Evolutionary conservation across 345 rosid genomes (phyloP), one percentile per base, ranked within the genome.

Genomic region (Brassica incana): DNA sequence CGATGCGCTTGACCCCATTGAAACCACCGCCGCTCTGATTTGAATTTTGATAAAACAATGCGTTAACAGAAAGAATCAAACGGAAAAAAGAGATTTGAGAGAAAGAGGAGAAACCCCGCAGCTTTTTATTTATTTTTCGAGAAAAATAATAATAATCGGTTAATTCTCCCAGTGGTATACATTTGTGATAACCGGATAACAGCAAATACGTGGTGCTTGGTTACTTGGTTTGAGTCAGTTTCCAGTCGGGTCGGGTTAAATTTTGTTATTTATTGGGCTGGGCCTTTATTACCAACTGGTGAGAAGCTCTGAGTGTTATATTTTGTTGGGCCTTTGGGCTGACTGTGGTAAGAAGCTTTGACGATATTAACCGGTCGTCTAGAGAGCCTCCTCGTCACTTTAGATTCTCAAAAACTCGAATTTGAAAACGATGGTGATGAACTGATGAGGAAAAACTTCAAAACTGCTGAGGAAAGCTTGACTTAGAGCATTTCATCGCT

Each of bases 1-100:
- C 58, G 99, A 95, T 50, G 87, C 69, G 30, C 88, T 86, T 6
- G 96, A 81, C 52, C 98, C 99, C 99, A 95, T 95, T 75, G 77
- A 40, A 45, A 66, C 29, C 45, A 72, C 82, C 73, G 3, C 5
- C 7, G 3, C 40, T 20, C 2, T 29, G 14, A 7, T 72, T 78
- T 80, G 66, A 74, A 68, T 25, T 61, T 35, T 33, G 11, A 74
- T 2, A 35, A 25, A 27, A 16, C 40, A 15, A 71, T 64, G 71
- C 33, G 60, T 16, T 4, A 36, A 72, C 9, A n/a, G 56, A 10
- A 59, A 59, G 61, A 73, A 45, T 61, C 45, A 74, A 80, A 74
- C 71, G 75, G 82, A 80, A 69, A 80, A 74, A 18, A 18, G 77
- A 71, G 80, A 76, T 71, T 81, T 45, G 80, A 81, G 83, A 65